Evolutionary conservation across 2,329 filamentous ascomycete genomes (phyloP), one percentile per base, ranked within the genome.

Genomic region (Hysterium pulicare): DNA sequence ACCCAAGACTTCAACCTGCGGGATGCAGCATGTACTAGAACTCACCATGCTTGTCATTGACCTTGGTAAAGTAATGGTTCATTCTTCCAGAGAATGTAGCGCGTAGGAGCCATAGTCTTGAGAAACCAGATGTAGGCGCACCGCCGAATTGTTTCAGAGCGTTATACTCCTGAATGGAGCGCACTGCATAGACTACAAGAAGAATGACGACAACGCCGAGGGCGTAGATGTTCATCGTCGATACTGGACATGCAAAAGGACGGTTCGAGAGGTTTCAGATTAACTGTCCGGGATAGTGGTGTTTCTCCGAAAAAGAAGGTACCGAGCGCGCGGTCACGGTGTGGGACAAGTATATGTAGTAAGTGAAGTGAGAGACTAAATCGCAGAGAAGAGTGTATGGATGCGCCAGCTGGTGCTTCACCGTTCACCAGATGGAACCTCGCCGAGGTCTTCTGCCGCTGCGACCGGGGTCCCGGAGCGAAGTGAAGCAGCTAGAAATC

Each of bases 1-100:
- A n/a, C n/a, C n/a, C 11, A 34, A 17, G 20, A 9, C 15, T 23
- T n/a, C 21, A 7, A 17, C 10, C 21, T 9, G 20, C n/a, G 35
- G 13, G 15, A n/a, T 5, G 20, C 17, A 15, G 31, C 19, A 15
- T 21, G 8, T 19, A 24, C 9, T 26, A 11, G n/a, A n/a, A 57
- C 59, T 57, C 39, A 66, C 67, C 68, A 54, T 69, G 62, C 48
- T 61, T 57, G 28, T 54, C 49, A 40, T 64, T 68, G 32, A 68
- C 49, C 6, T 53, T 57, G 20, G 60, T 65, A 47, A 69, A 69
- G 23, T 56, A 49, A 40, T 56, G 51, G 48, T 71, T 59, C 63
- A 69, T 68, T 38, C 59, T 50, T 5, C 66, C 67, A 36, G 61
- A 65, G 40, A 52, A 49, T 42, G 62, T 60, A 21, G 62, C 62